These are phyloP conservation scores for Umbelopsis sp. DNA, from an alignment of 192 early-diverging fungal species.

Conservation along the genomic window DNA sequence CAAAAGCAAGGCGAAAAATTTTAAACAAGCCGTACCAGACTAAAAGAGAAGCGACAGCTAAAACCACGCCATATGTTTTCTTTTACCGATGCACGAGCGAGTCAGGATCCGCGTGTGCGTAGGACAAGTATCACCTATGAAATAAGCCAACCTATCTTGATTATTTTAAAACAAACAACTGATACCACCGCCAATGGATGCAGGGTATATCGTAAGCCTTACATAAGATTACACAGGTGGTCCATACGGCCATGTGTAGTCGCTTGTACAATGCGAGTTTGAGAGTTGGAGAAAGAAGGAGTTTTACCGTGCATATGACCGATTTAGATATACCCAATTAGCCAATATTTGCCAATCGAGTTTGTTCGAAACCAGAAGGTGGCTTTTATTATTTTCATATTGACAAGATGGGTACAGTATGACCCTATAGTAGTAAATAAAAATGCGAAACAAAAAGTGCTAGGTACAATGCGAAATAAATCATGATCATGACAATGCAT, in stretches of 20 bases:
- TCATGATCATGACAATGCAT: no score
- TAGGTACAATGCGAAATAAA: no score
- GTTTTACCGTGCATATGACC: neutral
- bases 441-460: no score
- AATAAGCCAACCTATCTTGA: no score
- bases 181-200: no score
- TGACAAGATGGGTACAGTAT: neutral
- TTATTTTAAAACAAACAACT: no score
- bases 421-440: no score
- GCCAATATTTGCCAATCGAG: no score
- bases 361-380: neutral
- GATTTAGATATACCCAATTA: neutral
- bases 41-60: neutral
- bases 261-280: no score
- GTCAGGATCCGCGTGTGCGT: neutral
- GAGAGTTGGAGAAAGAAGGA: no score
- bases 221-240: neutral
- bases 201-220: no score
- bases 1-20: no score
- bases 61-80: neutral
- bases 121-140: neutral
- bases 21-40: neutral
- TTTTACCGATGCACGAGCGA: neutral
- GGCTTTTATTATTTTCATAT: constrained; percentile 1
- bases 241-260: neutral